phyloP scores from a whole-genome alignment of 2,329 filamentous ascomycete species.

The Trichoderma aggressivum region DNA sequence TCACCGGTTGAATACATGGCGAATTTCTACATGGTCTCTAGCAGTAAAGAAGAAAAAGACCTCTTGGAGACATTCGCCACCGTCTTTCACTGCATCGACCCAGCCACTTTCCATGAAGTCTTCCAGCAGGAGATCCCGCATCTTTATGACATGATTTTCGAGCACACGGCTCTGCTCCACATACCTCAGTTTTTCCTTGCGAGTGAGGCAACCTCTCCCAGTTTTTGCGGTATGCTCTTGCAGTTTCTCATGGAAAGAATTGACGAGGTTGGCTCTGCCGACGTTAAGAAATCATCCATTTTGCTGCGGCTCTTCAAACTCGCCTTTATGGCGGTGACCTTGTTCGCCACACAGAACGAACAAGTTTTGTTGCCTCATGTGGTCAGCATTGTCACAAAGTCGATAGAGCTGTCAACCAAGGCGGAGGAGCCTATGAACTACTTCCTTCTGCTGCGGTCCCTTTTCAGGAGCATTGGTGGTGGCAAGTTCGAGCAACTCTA shows the following conservation, averaged over 20 bases:
- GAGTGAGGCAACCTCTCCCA: slow-evolving; percentile 96
- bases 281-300: slow-evolving; percentile 90
- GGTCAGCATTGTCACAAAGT: slow-evolving; percentile 94
- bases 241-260: slow-evolving; percentile 97
- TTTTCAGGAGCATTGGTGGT: slow-evolving; percentile 95
- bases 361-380: slow-evolving; percentile 93
- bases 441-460: slow-evolving; percentile 83
- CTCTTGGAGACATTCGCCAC: slow-evolving; percentile 96
- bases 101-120: slow-evolving; percentile 96
- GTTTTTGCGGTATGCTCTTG: slow-evolving; percentile 96
- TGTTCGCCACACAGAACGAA: slow-evolving; percentile 94
- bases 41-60: slow-evolving; percentile 94
- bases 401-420: slow-evolving; percentile 90
- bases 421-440: slow-evolving; percentile 99
- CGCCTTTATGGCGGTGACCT: slow-evolving; percentile 97
- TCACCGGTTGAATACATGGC: slow-evolving; percentile 90
- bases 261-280: slow-evolving; percentile 86
- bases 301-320: slow-evolving; percentile 92
- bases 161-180: slow-evolving; percentile 89
- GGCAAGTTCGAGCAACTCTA: slow-evolving; percentile 97
- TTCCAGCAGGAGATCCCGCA: slow-evolving; percentile 97
- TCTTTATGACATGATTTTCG: slow-evolving; percentile 96
- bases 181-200: slow-evolving; percentile 97
- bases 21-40: slow-evolving; percentile 91
- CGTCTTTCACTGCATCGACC: slow-evolving; percentile 97